These are phyloP conservation scores for Cicer yamashitae DNA, from an alignment of 306 rosid genomes.

Conservation along the genomic window DNA sequence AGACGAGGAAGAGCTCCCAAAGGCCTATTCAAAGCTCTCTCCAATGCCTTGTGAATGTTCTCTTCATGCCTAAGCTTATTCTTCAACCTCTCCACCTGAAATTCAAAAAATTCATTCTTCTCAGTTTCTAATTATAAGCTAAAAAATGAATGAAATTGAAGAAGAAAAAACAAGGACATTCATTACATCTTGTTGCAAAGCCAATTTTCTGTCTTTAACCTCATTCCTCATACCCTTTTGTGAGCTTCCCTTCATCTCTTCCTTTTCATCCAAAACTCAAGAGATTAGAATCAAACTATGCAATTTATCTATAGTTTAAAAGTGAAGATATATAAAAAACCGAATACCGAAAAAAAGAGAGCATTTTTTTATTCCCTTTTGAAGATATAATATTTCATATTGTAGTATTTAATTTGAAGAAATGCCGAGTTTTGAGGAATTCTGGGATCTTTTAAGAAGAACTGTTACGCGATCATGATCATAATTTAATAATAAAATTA, in stretches of 20 bases:
- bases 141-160: conserved; percentile 15
- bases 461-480: conserved; percentile 41
- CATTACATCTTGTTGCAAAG: conserved; percentile 83
- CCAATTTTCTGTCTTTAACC: conserved; percentile 62
- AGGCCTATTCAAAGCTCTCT: conserved; percentile 91
- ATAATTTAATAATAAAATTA: conserved; percentile 35
- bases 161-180: neutral
- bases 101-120: conserved; percentile 28
- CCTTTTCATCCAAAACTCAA: conserved; percentile 56
- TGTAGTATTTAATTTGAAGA: too few species aligned
- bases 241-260: conserved; percentile 63
- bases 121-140: conserved; percentile 24
- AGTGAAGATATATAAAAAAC: too few species aligned
- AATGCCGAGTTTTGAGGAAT: conserved; percentile 20
- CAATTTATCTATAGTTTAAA: neutral
- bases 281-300: conserved; percentile 43
- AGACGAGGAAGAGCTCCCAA: conserved; percentile 97
- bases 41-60: conserved; percentile 80
- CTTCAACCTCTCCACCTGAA: conserved; percentile 92
- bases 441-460: conserved; percentile 46
- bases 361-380: too few species aligned
- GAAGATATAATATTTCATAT: too few species aligned
- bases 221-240: conserved; percentile 44
- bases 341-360: too few species aligned
- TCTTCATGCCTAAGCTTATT: conserved; percentile 89